Percentiles rank a stretch among this genome's conserved stretches.
These are phyloP conservation scores for Aspergillus quadricinctus DNA, from an alignment of 2,329 filamentous ascomycete species.

Conservation along the genomic window DNA sequence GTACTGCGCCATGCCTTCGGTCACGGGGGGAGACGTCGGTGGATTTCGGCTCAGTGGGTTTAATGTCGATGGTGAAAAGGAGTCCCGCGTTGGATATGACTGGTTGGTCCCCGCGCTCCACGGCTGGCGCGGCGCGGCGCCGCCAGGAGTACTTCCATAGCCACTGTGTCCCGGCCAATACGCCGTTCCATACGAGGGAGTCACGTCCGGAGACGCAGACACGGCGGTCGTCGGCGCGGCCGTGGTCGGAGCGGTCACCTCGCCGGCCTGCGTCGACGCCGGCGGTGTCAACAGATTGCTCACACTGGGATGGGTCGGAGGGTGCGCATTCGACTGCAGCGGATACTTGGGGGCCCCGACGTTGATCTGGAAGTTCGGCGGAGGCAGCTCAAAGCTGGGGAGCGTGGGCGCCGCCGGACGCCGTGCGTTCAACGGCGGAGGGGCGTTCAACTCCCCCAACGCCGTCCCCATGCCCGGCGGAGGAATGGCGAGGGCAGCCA, in stretches of 20 bases:
- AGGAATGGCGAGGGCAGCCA: conserved; percentile 60
- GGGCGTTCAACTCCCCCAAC: conserved; percentile 57
- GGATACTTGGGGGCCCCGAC: conserved; percentile 50
- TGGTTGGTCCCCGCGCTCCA: conserved; percentile 40
- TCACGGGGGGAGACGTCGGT: conserved; percentile 56
- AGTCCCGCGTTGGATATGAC: conserved; percentile 44
- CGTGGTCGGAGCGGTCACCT: conserved; percentile 38
- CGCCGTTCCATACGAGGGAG: conserved; percentile 47
- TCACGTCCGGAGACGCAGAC: conserved; percentile 33
- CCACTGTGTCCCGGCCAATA: conserved; percentile 60
- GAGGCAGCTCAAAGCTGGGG: conserved; percentile 65
- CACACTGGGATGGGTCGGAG: conserved; percentile 51
- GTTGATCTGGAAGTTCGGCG: conserved; percentile 48
- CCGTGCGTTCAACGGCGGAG: conserved; percentile 65
- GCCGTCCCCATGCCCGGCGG: conserved; percentile 60
- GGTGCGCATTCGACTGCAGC: conserved; percentile 34
- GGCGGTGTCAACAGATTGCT: conserved; percentile 61
- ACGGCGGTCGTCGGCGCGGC: conserved; percentile 49
- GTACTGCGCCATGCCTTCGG: conserved; percentile 64
- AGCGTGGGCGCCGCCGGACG: conserved; percentile 66
- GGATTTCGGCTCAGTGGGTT: conserved; percentile 50
- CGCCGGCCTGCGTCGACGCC: conserved; percentile 51
- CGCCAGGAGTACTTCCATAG: conserved; percentile 48
- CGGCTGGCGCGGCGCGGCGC: conserved; percentile 40
- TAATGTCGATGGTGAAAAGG: conserved; percentile 54